Conservation (phyloP, 225 moss, liverwort and hornwort species). For the Marchantia polymorpha region DNA sequence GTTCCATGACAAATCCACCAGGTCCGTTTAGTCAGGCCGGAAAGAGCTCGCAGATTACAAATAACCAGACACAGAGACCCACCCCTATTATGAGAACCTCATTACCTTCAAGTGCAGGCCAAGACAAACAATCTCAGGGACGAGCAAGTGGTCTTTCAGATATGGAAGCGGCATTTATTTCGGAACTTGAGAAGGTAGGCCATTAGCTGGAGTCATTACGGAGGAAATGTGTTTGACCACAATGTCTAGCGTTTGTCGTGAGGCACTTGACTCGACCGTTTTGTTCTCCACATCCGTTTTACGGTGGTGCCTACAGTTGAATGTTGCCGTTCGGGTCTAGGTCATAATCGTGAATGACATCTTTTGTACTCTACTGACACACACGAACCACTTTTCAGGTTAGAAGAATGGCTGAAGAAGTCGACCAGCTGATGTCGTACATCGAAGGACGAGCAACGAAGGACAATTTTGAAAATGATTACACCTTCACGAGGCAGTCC, state of each 20-base stretch:
- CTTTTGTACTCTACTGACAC: neutral
- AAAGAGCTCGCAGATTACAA: conserved; percentile 7
- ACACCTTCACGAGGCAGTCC: conserved; percentile 72
- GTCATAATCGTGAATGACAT: neutral
- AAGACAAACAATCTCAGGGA: conserved; percentile 42
- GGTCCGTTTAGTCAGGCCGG: neutral
- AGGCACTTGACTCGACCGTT: neutral
- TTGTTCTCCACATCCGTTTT: neutral
- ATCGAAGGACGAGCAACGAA: conserved; percentile 68
- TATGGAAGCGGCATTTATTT: conserved; percentile 73
- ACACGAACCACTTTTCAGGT: conserved; percentile 43
- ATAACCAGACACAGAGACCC: conserved; percentile 9
- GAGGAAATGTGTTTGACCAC: too few species aligned
- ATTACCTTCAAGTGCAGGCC: conserved; percentile 29
- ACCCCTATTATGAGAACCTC: conserved; percentile 30
- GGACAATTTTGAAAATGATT: conserved; percentile 38
- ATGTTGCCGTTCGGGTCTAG: neutral
- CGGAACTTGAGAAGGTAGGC: conserved; percentile 79
- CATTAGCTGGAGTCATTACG: neutral
- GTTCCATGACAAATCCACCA: neutral
- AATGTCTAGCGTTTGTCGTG: too few species aligned
- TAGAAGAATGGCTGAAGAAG: conserved; percentile 72
- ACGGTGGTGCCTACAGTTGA: neutral
- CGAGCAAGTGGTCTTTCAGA: conserved; percentile 66
- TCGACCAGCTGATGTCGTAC: conserved; percentile 74